phyloP scores from a whole-genome alignment of 148 eudicot species.

The Rhododendron williamsianum region DNA sequence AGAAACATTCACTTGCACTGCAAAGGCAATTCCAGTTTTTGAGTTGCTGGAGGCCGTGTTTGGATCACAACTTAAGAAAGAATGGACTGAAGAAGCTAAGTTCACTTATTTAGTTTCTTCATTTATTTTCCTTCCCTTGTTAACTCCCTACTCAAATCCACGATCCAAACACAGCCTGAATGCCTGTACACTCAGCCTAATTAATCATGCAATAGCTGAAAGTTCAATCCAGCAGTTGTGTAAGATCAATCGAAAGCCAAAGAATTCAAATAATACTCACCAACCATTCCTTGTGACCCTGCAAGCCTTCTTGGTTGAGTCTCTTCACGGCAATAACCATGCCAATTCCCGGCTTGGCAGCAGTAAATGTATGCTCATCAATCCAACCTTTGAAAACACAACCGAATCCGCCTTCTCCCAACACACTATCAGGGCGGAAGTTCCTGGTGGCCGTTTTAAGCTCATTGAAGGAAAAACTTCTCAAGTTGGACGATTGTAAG shows the following conservation, averaged over 20 bases:
- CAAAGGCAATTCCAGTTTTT: not conserved
- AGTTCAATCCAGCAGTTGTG: not conserved
- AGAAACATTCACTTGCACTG: not conserved
- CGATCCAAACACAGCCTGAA: not conserved
- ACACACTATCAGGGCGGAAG: conserved; percentile 78
- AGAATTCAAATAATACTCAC: conserved; percentile 38
- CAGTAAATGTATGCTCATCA: conserved; percentile 57
- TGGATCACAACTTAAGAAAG: not conserved
- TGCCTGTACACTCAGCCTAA: not conserved
- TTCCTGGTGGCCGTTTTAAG: conserved; percentile 58
- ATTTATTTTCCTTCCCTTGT: not conserved
- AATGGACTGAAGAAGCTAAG: not conserved
- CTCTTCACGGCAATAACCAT: conserved; percentile 70
- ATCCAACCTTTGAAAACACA: conserved; percentile 84
- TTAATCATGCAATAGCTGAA: not conserved
- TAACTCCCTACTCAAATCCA: not conserved
- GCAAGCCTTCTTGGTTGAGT: conserved; percentile 70
- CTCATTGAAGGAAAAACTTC: conserved; percentile 49
- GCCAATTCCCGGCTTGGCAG: conserved; percentile 64
- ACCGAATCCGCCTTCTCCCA: conserved; percentile 94
- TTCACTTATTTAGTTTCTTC: not conserved
- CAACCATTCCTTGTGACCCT: conserved; percentile 89
- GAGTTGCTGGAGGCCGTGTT: not conserved
- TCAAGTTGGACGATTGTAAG: conserved; percentile 52
- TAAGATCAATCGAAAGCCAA: not conserved